Conservation (phyloP, 192 early-diverging fungal genomes). For the Umbelopsis sp. region DNA sequence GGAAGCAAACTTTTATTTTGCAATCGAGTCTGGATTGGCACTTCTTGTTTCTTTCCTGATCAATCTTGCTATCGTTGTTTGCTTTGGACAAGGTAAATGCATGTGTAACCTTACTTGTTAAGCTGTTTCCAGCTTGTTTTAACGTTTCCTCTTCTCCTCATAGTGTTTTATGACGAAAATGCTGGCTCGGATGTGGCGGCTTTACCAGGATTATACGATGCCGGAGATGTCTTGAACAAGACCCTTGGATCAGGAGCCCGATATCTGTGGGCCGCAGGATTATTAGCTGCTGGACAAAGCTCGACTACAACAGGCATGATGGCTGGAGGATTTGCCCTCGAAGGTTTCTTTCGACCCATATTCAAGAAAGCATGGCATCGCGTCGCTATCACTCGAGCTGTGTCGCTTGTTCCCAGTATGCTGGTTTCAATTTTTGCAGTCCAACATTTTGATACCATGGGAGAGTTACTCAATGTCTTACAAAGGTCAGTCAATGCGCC, state of each 20-base stretch:
- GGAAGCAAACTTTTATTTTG: conserved; percentile 64
- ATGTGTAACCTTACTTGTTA: conserved; percentile 22
- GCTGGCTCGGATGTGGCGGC: neutral
- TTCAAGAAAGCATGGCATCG: conserved; percentile 54
- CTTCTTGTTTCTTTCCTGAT: conserved; percentile 59
- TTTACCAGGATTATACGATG: conserved; percentile 58
- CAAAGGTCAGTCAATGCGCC: conserved; percentile 38
- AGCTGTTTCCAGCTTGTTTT: neutral
- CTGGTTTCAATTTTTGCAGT: conserved; percentile 55
- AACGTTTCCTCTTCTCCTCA: neutral
- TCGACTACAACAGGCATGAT: conserved; percentile 85
- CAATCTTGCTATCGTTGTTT: conserved; percentile 61
- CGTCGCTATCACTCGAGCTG: conserved; percentile 55
- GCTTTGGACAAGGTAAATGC: conserved; percentile 47
- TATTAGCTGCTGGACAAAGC: conserved; percentile 76
- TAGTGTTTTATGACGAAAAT: conserved; percentile 27
- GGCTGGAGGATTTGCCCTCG: conserved; percentile 84
- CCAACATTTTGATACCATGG: conserved; percentile 54
- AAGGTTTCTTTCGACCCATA: conserved; percentile 70
- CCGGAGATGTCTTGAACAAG: conserved; percentile 48
- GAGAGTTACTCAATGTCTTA: conserved; percentile 62
- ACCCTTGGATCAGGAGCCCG: conserved; percentile 64
- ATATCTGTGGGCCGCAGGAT: conserved; percentile 74
- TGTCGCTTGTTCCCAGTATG: conserved; percentile 60
- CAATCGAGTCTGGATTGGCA: conserved; percentile 55